Evolutionary conservation across 768 basidiomycete genomes (phyloP).

Genomic region (Pseudohyphozyma bogoriensis): DNA sequence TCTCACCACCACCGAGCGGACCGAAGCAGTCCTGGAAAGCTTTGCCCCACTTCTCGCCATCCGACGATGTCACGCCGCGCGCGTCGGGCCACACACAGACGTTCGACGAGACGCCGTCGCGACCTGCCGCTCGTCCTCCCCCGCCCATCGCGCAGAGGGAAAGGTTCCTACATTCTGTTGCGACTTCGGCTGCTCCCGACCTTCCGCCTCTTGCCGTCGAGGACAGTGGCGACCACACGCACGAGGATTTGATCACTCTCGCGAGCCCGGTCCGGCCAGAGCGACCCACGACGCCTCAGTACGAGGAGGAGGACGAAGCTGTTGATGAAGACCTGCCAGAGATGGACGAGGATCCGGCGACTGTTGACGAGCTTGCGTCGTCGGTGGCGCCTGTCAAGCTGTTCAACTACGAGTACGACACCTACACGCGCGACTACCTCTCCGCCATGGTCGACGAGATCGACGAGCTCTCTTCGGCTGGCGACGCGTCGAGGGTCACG

Average conservation of each 20-base stretch:
- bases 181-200: background rate
- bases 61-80: background rate
- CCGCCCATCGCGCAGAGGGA: background rate
- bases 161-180: background rate
- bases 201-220: background rate
- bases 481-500: background rate
- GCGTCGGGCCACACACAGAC: background rate
- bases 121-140: background rate
- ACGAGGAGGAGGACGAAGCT: background rate
- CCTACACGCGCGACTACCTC: conserved; percentile 86
- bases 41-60: background rate
- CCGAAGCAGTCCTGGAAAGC: background rate
- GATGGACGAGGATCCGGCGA: background rate
- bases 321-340: background rate
- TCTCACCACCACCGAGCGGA: conserved; percentile 2
- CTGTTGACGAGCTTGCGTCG: no score
- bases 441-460: conserved; percentile 91
- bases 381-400: conserved; percentile 39
- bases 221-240: background rate
- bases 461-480: conserved; percentile 39
- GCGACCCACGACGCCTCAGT: no score
- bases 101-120: background rate
- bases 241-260: background rate
- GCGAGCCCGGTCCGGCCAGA: conserved; percentile 2
- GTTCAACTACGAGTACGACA: conserved; percentile 92